phyloP scores from a whole-genome alignment of 2,329 filamentous ascomycete genomes.

The Apiospora hydei region DNA sequence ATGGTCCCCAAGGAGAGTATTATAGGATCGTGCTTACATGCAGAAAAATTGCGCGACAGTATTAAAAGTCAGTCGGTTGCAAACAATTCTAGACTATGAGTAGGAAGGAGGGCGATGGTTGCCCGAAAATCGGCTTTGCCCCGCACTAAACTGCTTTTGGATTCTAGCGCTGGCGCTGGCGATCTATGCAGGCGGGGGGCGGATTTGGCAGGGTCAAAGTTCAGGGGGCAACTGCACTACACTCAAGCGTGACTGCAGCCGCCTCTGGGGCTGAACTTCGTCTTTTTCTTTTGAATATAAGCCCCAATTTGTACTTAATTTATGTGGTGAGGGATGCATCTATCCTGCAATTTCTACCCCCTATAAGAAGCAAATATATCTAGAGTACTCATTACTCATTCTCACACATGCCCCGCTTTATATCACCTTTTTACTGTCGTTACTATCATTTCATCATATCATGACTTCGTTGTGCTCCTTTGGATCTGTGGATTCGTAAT shows the following conservation, averaged over 20 bases:
- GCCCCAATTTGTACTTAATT: too few species aligned
- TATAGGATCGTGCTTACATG: neutral
- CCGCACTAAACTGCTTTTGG: slow-evolving; percentile 21
- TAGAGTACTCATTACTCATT: neutral
- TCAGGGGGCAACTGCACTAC: neutral
- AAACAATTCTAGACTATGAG: neutral
- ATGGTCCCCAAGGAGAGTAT: neutral
- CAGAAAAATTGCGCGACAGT: neutral
- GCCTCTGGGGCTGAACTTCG: neutral
- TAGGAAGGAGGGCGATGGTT: slow-evolving; percentile 16
- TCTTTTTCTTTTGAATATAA: neutral
- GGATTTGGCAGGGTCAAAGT: neutral
- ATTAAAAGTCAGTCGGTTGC: neutral
- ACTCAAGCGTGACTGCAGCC: neutral
- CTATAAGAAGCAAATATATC: neutral
- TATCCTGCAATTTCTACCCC: neutral
- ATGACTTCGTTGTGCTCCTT: neutral
- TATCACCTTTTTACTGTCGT: neutral
- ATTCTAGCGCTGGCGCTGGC: neutral
- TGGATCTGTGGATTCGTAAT: neutral
- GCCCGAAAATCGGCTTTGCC: slow-evolving; percentile 22
- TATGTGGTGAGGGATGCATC: neutral
- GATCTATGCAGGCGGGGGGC: slow-evolving; percentile 1
- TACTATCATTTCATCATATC: neutral
- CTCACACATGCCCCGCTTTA: neutral